These are phyloP conservation scores for Tylopilus orsonianus DNA, from an alignment of 1,284 basidiomycete genomes.

Conservation along the genomic window DNA sequence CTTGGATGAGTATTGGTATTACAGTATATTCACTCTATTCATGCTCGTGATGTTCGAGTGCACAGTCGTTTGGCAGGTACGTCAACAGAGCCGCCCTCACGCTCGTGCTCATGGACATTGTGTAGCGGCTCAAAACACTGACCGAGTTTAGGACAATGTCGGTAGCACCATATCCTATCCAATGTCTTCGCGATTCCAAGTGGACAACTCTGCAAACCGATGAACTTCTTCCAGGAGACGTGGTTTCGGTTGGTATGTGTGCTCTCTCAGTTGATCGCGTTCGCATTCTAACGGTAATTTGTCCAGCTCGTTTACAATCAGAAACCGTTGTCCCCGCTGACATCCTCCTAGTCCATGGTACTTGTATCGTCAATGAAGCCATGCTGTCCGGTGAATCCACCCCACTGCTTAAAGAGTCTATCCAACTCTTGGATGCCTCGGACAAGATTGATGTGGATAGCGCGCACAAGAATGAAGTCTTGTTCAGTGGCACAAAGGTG, in stretches of 20 bases:
- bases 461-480: slow-evolving; percentile 81
- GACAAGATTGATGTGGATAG: slow-evolving; percentile 85
- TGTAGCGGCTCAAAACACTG: slow-evolving; percentile 81
- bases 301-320: slow-evolving; percentile 66
- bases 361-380: slow-evolving; percentile 94
- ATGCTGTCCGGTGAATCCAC: slow-evolving; percentile 98
- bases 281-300: background rate
- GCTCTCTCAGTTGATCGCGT: background rate
- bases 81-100: slow-evolving; percentile 24
- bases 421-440: slow-evolving; percentile 75
- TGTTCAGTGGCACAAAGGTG: slow-evolving; percentile 94
- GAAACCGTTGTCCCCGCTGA: slow-evolving; percentile 92
- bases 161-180: slow-evolving; percentile 83
- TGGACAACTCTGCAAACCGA: slow-evolving; percentile 84
- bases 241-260: slow-evolving; percentile 74
- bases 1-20: slow-evolving; percentile 98
- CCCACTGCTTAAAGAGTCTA: slow-evolving; percentile 89
- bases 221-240: slow-evolving; percentile 85
- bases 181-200: slow-evolving; percentile 75
- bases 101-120: slow-evolving; percentile 10
- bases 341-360: slow-evolving; percentile 83
- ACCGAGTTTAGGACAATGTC: slow-evolving; percentile 97
- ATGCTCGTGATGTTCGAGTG: slow-evolving; percentile 97
- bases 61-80: slow-evolving; percentile 93
- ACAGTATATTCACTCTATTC: slow-evolving; percentile 93